Evolutionary conservation across 2,329 filamentous ascomycete species (phyloP).

Genomic region (Claviceps pazoutovae): DNA sequence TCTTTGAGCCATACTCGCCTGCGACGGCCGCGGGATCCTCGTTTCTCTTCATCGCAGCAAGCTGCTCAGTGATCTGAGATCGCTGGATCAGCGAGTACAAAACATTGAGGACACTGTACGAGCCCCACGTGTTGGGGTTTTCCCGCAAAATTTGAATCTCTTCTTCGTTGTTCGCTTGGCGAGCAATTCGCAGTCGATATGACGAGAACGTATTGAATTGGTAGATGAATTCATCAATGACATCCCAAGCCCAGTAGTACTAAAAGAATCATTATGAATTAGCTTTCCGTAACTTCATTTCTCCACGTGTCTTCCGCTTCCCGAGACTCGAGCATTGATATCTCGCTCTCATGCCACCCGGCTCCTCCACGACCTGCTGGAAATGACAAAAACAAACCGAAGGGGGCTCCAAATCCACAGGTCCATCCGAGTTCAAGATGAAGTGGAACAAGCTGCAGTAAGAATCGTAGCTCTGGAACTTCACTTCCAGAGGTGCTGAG

Average conservation of each 20-base stretch:
- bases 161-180: conserved; percentile 73
- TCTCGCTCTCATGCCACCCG: not conserved
- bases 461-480: conserved; percentile 97
- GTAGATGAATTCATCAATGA: conserved; percentile 99
- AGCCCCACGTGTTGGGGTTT: conserved; percentile 98
- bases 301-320: not conserved
- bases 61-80: conserved; percentile 95
- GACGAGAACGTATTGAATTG: conserved; percentile 99
- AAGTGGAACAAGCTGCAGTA: conserved; percentile 99
- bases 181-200: conserved; percentile 83
- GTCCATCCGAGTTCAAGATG: conserved; percentile 98
- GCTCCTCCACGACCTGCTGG: not conserved
- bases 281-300: not conserved
- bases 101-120: conserved; percentile 98
- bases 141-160: conserved; percentile 84
- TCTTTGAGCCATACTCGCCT: conserved; percentile 88
- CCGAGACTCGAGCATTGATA: not conserved
- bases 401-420: conserved; percentile 89
- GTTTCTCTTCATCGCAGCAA: conserved; percentile 84
- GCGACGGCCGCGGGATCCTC: conserved; percentile 81
- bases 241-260: conserved; percentile 99
- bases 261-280: conserved; percentile 22
- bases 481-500: conserved; percentile 86
- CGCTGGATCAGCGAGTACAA: conserved; percentile 98
- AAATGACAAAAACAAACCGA: conserved; percentile 48